Conservation (phyloP, 768 basidiomycete species). For the Termitomyces sp. region DNA sequence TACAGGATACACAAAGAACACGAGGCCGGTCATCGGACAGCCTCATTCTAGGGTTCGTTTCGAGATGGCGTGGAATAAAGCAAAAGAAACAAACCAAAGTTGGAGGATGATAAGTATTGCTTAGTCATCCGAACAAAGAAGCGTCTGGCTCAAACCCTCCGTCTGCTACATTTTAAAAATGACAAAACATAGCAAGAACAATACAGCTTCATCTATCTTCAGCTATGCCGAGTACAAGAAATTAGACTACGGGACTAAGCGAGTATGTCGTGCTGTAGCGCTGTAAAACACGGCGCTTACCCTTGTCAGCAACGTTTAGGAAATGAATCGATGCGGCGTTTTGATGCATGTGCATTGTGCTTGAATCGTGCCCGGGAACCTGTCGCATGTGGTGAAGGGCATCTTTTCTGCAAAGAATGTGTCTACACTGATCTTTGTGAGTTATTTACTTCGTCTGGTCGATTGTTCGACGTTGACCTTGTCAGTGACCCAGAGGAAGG, state of each 20-base stretch:
- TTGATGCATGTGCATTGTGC: conserved; percentile 90
- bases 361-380: conserved; percentile 80
- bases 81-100: not conserved
- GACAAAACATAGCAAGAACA: conserved; percentile 91
- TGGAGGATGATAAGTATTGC: not conserved
- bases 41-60: conserved; percentile 7
- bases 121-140: conserved; percentile 1
- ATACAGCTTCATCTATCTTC: conserved; percentile 84
- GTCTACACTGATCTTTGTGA: conserved; percentile 78
- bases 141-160: not conserved
- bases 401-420: conserved; percentile 96
- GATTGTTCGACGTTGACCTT: conserved; percentile 6
- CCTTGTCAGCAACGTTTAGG: conserved; percentile 64
- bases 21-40: not conserved
- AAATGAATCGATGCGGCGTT: conserved; percentile 87
- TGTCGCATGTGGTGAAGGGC: conserved; percentile 78
- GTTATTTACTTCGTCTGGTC: conserved; percentile 17
- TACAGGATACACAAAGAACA: not conserved
- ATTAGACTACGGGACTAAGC: conserved; percentile 79
- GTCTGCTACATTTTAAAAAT: conserved; percentile 25
- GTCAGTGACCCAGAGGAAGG: conserved; percentile 82
- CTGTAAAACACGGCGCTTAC: not conserved
- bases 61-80: not conserved
- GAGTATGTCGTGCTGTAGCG: conserved; percentile 32
- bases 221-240: conserved; percentile 88